Evolutionary conservation across 768 basidiomycete species (phyloP).

Genomic region (Termitomyces sp.): DNA sequence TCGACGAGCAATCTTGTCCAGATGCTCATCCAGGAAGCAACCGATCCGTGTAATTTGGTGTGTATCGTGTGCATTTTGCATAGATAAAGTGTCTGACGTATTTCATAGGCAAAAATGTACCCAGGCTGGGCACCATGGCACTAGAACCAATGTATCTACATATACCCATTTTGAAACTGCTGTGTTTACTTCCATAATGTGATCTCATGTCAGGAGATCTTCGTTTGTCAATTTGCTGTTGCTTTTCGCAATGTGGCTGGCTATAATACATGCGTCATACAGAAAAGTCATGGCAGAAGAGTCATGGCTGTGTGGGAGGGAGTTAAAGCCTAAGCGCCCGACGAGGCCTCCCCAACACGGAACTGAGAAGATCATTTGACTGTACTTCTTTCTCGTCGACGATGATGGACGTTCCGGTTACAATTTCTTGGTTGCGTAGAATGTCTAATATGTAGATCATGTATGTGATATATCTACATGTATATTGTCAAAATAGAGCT

Average conservation of each 20-base stretch:
- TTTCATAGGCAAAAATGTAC: conserved; percentile 81
- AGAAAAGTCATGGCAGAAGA: too few species aligned
- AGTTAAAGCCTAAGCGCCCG: too few species aligned
- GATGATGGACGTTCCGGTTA: too few species aligned
- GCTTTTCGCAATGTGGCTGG: background rate
- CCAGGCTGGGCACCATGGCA: conserved; percentile 87
- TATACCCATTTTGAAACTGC: background rate
- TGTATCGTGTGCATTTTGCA: conserved; percentile 10
- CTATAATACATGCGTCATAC: conserved; percentile 8
- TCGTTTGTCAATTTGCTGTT: background rate
- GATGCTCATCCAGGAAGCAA: conserved; percentile 87
- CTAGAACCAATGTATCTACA: conserved; percentile 26
- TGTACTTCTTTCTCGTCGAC: too few species aligned
- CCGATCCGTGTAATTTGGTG: conserved; percentile 63
- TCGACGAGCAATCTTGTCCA: conserved; percentile 89
- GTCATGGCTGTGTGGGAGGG: too few species aligned
- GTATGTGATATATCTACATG: too few species aligned
- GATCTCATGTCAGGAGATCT: too few species aligned
- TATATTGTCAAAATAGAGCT: too few species aligned
- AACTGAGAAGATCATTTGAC: too few species aligned
- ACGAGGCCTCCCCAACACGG: too few species aligned
- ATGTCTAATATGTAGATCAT: too few species aligned
- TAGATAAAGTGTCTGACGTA: conserved; percentile 8
- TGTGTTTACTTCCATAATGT: conserved; percentile 1
- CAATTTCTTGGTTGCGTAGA: too few species aligned